phyloP scores from a whole-genome alignment of 257 asterid genomes.

The Nicotiana tabacum region DNA sequence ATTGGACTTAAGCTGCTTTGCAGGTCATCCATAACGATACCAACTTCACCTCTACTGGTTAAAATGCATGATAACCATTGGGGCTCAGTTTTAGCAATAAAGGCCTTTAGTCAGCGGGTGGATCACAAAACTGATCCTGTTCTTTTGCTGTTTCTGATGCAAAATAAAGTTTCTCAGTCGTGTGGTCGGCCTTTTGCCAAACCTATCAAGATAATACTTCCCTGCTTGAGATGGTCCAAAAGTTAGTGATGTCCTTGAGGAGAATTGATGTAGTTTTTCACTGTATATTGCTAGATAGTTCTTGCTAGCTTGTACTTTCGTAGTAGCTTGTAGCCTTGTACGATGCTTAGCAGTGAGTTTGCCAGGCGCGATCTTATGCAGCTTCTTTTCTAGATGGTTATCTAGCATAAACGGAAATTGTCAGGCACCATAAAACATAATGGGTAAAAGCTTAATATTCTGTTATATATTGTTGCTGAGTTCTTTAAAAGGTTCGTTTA shows the following conservation, averaged over 20 bases:
- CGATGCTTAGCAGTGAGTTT: not conserved
- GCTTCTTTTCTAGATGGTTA: not conserved
- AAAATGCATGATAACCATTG: not conserved
- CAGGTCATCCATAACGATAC: not conserved
- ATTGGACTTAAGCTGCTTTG: not conserved
- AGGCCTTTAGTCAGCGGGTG: not conserved
- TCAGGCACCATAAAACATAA: not conserved
- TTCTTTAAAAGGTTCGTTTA: not conserved
- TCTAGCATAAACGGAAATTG: not conserved
- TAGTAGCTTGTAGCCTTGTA: not conserved
- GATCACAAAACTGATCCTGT: not conserved
- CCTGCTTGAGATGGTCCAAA: not conserved
- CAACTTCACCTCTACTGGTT: not conserved
- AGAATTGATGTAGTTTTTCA: not conserved
- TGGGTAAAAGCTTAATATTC: not conserved
- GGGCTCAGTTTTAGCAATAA: not conserved
- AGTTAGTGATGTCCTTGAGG: not conserved
- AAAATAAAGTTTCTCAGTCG: constrained; percentile 1
- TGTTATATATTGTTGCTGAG: not conserved
- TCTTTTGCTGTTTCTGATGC: not conserved
- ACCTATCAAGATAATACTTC: not conserved
- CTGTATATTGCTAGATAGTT: not conserved
- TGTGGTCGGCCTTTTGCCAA: not conserved
- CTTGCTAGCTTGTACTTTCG: not conserved
- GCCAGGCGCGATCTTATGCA: not conserved